A percentile compares a stretch with the other conserved stretches of the same genome.
These are phyloP conservation scores for Phytopythium chamaehyphon DNA, from an alignment of 352 stramenopile species.

Conservation along the genomic window DNA sequence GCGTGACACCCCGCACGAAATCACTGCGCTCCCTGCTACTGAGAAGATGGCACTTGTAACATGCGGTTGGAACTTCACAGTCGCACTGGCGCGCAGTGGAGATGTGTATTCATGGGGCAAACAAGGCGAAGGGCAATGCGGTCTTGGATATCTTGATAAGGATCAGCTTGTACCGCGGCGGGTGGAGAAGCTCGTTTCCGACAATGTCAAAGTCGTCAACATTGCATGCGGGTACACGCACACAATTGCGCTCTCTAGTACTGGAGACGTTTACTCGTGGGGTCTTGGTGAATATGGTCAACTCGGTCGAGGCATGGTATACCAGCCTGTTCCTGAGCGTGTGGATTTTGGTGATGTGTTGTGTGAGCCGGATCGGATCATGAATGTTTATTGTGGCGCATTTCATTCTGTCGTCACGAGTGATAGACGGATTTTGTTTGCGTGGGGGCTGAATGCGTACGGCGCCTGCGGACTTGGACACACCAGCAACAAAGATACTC, in stretches of 20 bases:
- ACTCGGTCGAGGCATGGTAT: slow-evolving; percentile 84
- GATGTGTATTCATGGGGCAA: slow-evolving; percentile 85
- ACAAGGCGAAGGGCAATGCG: slow-evolving; percentile 84
- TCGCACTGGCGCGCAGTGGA: slow-evolving; percentile 42
- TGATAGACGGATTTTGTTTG: slow-evolving; percentile 56
- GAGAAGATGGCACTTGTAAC: slow-evolving; percentile 43
- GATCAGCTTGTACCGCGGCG: slow-evolving; percentile 64
- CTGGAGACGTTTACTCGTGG: slow-evolving; percentile 86
- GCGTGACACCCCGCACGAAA: slow-evolving; percentile 59
- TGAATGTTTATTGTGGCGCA: slow-evolving; percentile 66
- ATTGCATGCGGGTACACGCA: slow-evolving; percentile 86
- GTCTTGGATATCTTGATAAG: slow-evolving; percentile 74
- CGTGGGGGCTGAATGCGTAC: slow-evolving; percentile 80
- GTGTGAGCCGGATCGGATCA: slow-evolving; percentile 39
- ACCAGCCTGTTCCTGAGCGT: slow-evolving; percentile 65
- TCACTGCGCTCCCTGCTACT: slow-evolving; percentile 37
- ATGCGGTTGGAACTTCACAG: slow-evolving; percentile 84
- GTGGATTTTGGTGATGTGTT: slow-evolving; percentile 50
- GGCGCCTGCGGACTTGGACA: slow-evolving; percentile 76
- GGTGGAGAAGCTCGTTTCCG: slow-evolving; percentile 36
- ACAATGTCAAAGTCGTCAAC: slow-evolving; percentile 39
- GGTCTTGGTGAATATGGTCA: slow-evolving; percentile 89
- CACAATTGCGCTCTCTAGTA: slow-evolving; percentile 71
- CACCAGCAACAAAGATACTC: slow-evolving; percentile 74
- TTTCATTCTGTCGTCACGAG: slow-evolving; percentile 80